Base-by-base conservation (phyloP, 495 filamentous ascomycete species). In the Penicillium tannophilum region DNA sequence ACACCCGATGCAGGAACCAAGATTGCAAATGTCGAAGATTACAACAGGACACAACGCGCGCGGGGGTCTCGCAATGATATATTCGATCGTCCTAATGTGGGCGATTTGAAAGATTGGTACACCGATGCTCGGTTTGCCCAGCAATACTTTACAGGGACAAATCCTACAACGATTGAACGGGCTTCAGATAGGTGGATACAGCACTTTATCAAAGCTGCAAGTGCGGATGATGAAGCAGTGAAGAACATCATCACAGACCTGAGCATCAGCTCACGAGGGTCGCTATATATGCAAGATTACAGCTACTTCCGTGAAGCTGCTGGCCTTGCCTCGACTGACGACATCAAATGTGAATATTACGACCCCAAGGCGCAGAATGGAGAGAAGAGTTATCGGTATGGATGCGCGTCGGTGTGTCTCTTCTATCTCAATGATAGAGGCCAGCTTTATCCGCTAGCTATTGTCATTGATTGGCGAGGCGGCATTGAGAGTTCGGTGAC, bases 91-190 rank as follows among this genome's bases (percentile, higher is more conserved):
- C 63, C 67, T 8, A 81, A 80, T 59, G 72, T 81, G 43, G 78
- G 78, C 1, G 55, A 77, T 33, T 58, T 73, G 24, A 52, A 67
- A 17, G 78, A 82, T 64, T 82, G 79, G 79, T 82, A 63, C 60
- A 71, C 69, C 48, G 79, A 82, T 62, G 70, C 70, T n/a, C 65
- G 71, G 6, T 81, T 82, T 49, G 78, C 77, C n/a, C 77, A 82
- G 52, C 78, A 81, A 59, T 63, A 68, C 20, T 76, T 82, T 59
- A 82, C 77, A 24, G 79, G 79, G 7, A 72, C 72, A 26, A 81
- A 82, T 58, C 79, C 79, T 16, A 74, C 71, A 11, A 81, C 79
- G 14, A 79, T 82, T 52, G 63, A 55, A 7, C 50, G 42, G 16
- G 78, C 76, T 19, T 65, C 71, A 5, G 14, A 59, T 12, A 41